Base-by-base conservation (phyloP, 768 basidiomycete genomes). In the Boletus sp. region DNA sequence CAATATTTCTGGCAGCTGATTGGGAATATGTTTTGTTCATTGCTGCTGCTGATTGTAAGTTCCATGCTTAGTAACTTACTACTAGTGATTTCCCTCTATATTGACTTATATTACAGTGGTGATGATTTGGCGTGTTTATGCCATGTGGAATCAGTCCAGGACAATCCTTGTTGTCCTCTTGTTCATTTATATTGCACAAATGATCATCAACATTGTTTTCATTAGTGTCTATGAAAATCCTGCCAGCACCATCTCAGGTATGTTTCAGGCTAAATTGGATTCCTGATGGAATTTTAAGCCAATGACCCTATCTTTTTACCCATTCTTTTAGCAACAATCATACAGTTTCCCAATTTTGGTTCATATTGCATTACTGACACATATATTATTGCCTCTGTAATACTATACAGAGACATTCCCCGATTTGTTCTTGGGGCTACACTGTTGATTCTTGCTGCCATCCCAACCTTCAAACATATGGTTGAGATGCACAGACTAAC, bases 1-100 rank as follows among this genome's bases (percentile, higher is more conserved):
- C 28, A 1, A 1, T 66, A 8, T 2, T 47, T 18, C 28, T 50
- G 6, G 15, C 57, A 2, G 30, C 46, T 29, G 20, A 52, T 17
- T 64, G 62, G 63, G 15, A 28, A 30, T 64, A 55, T 2, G 40
- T 45, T 5, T 4, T 67, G 7, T 67, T 66, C 30, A 20, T 61
- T 0, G 55, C 45, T 30, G 56, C 55, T 18, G 58, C 57, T 2
- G 62, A 67, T 52, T 1, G 65, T 67, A 50, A 59, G 65, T 53
- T 18, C 0, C 5, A 15, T 28, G 0, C 39, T 32, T 18, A 4
- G 5, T 3, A 5, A 5, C 17, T 45, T 11, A 0, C 24, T 24
- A 24, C 2, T 24, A 24, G 24, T 24, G 24, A 4, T 9, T 28
- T 33, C 17, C 1, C 3, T 18, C 7, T 5, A 14, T 14, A 10